A percentile compares a stretch with the other conserved stretches of the same genome.
Conservation (phyloP, 148 eudicot genomes). For the Fagopyrum esculentum region DNA sequence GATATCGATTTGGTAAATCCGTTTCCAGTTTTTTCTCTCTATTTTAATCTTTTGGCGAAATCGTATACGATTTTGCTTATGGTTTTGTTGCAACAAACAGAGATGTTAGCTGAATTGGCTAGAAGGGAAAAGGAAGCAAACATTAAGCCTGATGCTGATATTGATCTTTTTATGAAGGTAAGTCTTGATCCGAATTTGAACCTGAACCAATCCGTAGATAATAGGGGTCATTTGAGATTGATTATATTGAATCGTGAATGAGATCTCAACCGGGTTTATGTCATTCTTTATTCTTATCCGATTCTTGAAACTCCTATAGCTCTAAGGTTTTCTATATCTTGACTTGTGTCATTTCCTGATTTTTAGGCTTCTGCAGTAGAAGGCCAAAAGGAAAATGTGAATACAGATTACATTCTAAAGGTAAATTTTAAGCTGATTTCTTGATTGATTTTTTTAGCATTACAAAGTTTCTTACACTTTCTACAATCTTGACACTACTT, state of each 20-base stretch:
- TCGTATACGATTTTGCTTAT: no score
- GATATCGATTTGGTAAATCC: constrained; percentile 22
- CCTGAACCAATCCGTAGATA: no score
- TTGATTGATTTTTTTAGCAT: background rate
- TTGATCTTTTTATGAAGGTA: constrained; percentile 50
- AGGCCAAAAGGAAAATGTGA: constrained; percentile 24
- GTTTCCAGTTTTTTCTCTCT: background rate
- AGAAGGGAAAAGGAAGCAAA: constrained; percentile 42
- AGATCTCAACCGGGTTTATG: no score
- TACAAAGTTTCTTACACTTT: background rate
- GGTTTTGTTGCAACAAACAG: constrained; percentile 7
- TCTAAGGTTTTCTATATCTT: background rate
- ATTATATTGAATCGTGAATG: no score
- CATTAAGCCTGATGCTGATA: constrained; percentile 36
- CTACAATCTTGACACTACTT: background rate
- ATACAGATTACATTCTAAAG: constrained; percentile 30
- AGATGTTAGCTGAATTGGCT: constrained; percentile 33
- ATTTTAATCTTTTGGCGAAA: background rate
- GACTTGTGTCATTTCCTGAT: constrained; percentile 1
- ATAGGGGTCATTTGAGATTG: no score
- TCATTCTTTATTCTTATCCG: no score
- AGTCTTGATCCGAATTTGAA: background rate
- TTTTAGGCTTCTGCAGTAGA: constrained; percentile 21
- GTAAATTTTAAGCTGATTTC: constrained; percentile 6
- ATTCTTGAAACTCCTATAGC: no score